phyloP scores from a whole-genome alignment of 1,284 basidiomycete genomes.

The Coniferiporia weirii region DNA sequence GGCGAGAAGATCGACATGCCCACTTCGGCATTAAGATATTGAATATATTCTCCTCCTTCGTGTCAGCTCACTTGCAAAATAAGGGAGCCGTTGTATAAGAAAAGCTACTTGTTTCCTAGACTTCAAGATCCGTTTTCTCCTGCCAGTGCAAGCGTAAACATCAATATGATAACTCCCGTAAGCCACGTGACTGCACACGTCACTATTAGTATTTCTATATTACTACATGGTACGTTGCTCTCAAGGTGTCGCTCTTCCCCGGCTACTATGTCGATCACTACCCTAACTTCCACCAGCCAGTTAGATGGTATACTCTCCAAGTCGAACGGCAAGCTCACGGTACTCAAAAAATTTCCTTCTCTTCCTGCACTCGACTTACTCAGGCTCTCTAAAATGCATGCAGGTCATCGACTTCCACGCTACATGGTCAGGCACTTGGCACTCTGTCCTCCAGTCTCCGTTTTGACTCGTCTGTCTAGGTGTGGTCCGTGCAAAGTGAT shows the following conservation, averaged over 20 bases:
- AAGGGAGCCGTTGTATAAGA: too few relatives aligned
- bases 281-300: conserved; percentile 25
- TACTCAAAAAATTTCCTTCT: conserved; percentile 26
- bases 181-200: too few relatives aligned
- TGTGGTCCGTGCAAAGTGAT: conserved; percentile 79
- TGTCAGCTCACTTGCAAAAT: too few relatives aligned
- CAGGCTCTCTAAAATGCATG: background rate
- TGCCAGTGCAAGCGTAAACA: too few relatives aligned
- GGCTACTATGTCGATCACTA: conserved; percentile 5
- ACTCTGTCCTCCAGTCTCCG: background rate
- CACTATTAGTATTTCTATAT: background rate
- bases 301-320: conserved; percentile 56
- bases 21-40: too few relatives aligned
- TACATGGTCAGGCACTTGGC: conserved; percentile 47
- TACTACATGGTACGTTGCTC: background rate
- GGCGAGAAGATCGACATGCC: too few relatives aligned
- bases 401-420: conserved; percentile 84
- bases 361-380: background rate
- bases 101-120: too few relatives aligned
- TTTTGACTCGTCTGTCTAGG: conserved; percentile 36
- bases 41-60: too few relatives aligned
- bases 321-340: conserved; percentile 60
- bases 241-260: background rate
- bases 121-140: too few relatives aligned
- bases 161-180: too few relatives aligned